These are phyloP conservation scores for Sporothrix pseudoabietina DNA, from an alignment of 2,329 filamentous ascomycete genomes.

Conservation along the genomic window DNA sequence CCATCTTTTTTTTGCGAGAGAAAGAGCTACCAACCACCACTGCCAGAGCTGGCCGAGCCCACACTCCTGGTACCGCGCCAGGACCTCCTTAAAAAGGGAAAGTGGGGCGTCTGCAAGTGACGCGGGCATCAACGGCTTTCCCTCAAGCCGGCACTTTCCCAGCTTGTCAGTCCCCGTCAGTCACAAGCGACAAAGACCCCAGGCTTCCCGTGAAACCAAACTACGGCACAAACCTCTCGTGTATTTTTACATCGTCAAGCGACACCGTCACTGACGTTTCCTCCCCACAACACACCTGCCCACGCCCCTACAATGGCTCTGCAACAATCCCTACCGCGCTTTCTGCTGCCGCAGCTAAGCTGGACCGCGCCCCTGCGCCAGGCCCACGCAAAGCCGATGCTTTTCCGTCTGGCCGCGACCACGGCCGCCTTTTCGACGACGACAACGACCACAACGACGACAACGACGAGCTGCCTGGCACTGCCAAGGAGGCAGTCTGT, in stretches of 20 bases:
- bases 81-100: constrained; percentile 22
- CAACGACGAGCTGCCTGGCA: background rate
- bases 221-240: background rate
- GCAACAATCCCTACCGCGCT: constrained; percentile 52
- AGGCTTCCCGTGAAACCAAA: background rate
- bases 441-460: background rate
- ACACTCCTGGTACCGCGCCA: background rate
- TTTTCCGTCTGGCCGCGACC: constrained; percentile 26
- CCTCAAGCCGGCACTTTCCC: constrained; percentile 1
- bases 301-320: constrained; percentile 39
- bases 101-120: constrained; percentile 19
- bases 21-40: background rate
- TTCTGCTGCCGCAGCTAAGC: constrained; percentile 59
- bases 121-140: constrained; percentile 28
- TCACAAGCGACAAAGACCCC: constrained; percentile 15
- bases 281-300: constrained; percentile 33
- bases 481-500: background rate
- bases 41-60: background rate
- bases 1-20: background rate
- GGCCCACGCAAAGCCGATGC: constrained; percentile 21
- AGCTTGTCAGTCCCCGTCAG: constrained; percentile 3
- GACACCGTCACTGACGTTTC: background rate
- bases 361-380: constrained; percentile 46
- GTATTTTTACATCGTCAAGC: background rate
- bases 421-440: constrained; percentile 4